Evolutionary conservation across 2,329 filamentous ascomycete genomes (phyloP).

Genomic region (Aciculosporium take): DNA sequence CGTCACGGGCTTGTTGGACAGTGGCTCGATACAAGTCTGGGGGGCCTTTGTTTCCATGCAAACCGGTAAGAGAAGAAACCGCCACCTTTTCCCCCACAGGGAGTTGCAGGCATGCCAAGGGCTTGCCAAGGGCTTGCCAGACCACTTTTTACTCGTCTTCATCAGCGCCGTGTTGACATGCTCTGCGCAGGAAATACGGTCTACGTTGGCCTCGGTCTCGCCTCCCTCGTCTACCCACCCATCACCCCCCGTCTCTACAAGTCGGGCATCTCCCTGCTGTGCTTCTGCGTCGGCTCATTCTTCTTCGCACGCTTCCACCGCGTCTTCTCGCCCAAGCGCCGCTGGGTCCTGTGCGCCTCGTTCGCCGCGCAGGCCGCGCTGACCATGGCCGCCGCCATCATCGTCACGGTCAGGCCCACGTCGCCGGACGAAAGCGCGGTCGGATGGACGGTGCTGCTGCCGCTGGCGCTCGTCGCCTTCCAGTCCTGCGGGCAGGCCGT

Average conservation of each 20-base stretch:
- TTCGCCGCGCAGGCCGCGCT: constrained; percentile 39
- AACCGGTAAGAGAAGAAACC: constrained; percentile 38
- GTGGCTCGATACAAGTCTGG: constrained; percentile 62
- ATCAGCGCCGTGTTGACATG: background rate
- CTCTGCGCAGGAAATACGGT: constrained; percentile 58
- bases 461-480: constrained; percentile 57
- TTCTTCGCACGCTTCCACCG: constrained; percentile 58
- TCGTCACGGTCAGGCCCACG: constrained; percentile 33
- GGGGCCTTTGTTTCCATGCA: constrained; percentile 76
- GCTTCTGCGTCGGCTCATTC: constrained; percentile 60
- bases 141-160: no score
- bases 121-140: no score
- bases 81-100: background rate
- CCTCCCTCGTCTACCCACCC: constrained; percentile 29
- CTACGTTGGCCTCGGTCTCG: constrained; percentile 62
- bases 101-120: no score
- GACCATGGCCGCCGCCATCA: constrained; percentile 35
- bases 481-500: constrained; percentile 69
- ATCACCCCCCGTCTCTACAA: constrained; percentile 29
- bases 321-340: constrained; percentile 41
- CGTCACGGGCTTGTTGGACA: constrained; percentile 66
- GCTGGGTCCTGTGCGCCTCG: constrained; percentile 50
- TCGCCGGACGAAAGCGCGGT: constrained; percentile 27
- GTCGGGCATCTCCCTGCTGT: constrained; percentile 53
- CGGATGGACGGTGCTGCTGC: constrained; percentile 47